Evolutionary conservation across 495 filamentous ascomycete genomes (phyloP).

Genomic region (Neurospora sp.): DNA sequence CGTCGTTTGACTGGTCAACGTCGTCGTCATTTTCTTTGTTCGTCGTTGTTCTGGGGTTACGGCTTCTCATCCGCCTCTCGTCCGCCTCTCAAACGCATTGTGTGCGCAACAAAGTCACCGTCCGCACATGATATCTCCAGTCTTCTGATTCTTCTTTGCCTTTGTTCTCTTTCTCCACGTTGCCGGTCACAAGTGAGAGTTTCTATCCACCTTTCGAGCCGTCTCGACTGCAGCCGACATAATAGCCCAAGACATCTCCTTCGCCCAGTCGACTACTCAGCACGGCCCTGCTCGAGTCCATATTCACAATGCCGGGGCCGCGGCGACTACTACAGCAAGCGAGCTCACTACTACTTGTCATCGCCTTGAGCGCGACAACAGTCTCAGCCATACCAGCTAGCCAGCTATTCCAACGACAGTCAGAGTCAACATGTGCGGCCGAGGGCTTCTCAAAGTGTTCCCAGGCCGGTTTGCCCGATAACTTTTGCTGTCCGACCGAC

Average conservation of each 20-base stretch:
- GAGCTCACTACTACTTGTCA: background rate
- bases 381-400: slow-evolving; percentile 11
- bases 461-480: slow-evolving; percentile 43
- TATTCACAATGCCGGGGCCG: background rate
- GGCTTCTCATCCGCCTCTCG: background rate
- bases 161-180: background rate
- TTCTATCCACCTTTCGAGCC: background rate
- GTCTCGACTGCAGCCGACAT: background rate
- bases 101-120: background rate
- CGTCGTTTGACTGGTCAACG: slow-evolving; percentile 1
- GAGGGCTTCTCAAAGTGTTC: slow-evolving; percentile 37
- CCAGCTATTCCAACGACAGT: slow-evolving; percentile 24
- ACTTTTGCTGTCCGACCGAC: slow-evolving; percentile 64
- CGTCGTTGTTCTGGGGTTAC: background rate
- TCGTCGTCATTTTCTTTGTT: slow-evolving; percentile 4
- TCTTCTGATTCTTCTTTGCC: background rate
- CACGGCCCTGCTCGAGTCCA: background rate
- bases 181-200: background rate
- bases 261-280: background rate
- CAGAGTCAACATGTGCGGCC: slow-evolving; percentile 17
- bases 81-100: background rate
- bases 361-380: background rate
- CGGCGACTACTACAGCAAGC: background rate
- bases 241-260: background rate
- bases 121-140: background rate